Evolutionary conservation across 805 yeast species (phyloP), one percentile per base, ranked within the genome.

Genomic region (Myxozyma mucilagina): DNA sequence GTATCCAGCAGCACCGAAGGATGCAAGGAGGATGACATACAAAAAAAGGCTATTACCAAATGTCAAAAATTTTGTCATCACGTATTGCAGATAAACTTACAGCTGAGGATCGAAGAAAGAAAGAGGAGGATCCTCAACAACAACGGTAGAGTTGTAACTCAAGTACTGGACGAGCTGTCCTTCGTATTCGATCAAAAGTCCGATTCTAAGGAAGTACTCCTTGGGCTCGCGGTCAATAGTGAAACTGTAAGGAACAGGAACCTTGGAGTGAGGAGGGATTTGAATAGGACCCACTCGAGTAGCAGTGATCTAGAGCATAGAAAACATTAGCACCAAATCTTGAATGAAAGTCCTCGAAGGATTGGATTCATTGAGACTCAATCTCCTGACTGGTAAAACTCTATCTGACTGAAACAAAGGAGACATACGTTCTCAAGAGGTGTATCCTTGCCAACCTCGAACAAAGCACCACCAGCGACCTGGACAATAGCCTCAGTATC

Each of bases 101-200:
- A 63, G 52, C 74, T 86, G 84, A 13, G 92, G 94, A 71, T 88
- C 83, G 75, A 87, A 85, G 56, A 86, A 65, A 0, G 96, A 86
- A 68, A 91, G 77, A 59, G 86, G 81, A 41, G 81, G 82, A 68
- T 90, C 96, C 10, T 74, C 74, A 59, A 91, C 82, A 24, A 77
- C 72, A 48, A 88, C 76, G 14, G 68, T 65, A 10, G 59, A 54
- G 43, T 61, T 64, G 58, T 47, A 63, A 18, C 53, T 61, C 29
- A 57, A 45, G 44, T 47, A 44, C 59, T 67, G 69, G 38, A 63
- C 52, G 20, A 53, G 53, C 43, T 61, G 54, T n/a, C 67, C 67
- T 14, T 63, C 60, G 44, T 34, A 60, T 42, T 65, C 68, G n/a
- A 63, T 41, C 32, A 63, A 47, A 11, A 63, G 42, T 14, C 59